Evolutionary conservation across 495 filamentous ascomycete genomes (phyloP), one percentile per base, ranked within the genome.

Genomic region (Penicillium soppii): DNA sequence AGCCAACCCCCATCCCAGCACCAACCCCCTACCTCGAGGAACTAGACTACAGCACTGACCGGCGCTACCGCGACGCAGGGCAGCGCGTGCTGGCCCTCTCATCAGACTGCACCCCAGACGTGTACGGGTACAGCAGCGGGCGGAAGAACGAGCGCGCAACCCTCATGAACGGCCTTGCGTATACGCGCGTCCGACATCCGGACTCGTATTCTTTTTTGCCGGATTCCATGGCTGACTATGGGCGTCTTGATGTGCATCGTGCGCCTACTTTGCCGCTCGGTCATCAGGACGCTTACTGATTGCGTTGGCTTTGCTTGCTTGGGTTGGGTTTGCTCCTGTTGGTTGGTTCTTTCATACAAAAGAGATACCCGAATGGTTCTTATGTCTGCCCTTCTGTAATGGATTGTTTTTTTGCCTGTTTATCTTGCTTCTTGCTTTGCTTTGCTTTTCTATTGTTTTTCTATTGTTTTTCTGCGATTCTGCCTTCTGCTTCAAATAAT

Each of bases 121-220:
- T 66, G 17, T 75, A 76, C 44, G 62, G 61, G 21, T 75, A 75
- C 46, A 63, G 53, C 49, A 67, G 57, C 25, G 59, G 50, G n/a
- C 66, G 65, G 41, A 68, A 58, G 50, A 45, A 58, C 6, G 26
- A 45, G 10, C 53, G 47, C 29, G 56, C 58, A 7, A 69, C 66
- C 1, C 53, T 75, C 30, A 51, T 73, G 26, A 73, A 61, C 25
- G 73, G 73, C 0, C 39, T 73, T n/a, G 59, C 63, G 1, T 76
- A 77, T 36, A 68, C 58, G 12, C 66, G 64, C 19, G 62, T 70
- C 6, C 59, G 57, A 33, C 66, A 58, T 23, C 10, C 54, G 12
- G 60, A 64, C 5, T 45, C 54, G 1, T 59, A 51, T 47, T 48
- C 35, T 7, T 10, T 62, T 26, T 35, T 53, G 7, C 37, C 54